These are phyloP conservation scores for Plectosphaerella sp. DNA, from an alignment of 2,329 filamentous ascomycete genomes.

Conservation along the genomic window DNA sequence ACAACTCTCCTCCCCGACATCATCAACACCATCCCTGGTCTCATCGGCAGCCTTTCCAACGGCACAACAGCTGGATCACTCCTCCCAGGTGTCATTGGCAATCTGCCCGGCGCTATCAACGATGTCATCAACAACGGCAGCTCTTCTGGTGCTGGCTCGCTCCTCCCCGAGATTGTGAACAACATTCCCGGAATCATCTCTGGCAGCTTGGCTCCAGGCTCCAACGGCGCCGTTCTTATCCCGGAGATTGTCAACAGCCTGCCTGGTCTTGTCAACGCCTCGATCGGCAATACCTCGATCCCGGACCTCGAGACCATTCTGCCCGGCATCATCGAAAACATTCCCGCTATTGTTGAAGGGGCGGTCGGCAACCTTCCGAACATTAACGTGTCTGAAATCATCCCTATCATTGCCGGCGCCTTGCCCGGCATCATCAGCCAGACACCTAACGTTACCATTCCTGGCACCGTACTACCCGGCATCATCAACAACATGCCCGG, in stretches of 20 bases:
- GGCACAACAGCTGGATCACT: neutral
- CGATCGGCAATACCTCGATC: neutral
- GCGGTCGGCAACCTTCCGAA: neutral
- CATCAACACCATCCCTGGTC: neutral
- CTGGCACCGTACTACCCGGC: neutral
- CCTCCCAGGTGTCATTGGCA: neutral
- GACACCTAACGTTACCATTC: neutral
- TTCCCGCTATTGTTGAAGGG: neutral
- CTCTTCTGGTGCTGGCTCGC: neutral
- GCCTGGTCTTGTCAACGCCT: neutral
- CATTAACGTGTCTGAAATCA: neutral
- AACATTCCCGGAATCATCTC: neutral
- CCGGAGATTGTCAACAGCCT: neutral
- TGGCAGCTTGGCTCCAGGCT: neutral
- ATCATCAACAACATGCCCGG: neutral
- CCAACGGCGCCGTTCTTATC: neutral
- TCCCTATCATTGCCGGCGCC: neutral
- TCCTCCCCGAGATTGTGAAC: neutral
- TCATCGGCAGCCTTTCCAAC: neutral
- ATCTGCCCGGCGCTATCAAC: neutral
- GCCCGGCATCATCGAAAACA: neutral
- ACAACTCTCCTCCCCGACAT: neutral
- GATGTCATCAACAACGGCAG: neutral
- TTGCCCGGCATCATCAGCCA: neutral
- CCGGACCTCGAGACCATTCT: neutral